Percentiles rank a stretch among this genome's conserved stretches.
Conservation (phyloP, 768 basidiomycete genomes). For the Amanita exitialis region DNA sequence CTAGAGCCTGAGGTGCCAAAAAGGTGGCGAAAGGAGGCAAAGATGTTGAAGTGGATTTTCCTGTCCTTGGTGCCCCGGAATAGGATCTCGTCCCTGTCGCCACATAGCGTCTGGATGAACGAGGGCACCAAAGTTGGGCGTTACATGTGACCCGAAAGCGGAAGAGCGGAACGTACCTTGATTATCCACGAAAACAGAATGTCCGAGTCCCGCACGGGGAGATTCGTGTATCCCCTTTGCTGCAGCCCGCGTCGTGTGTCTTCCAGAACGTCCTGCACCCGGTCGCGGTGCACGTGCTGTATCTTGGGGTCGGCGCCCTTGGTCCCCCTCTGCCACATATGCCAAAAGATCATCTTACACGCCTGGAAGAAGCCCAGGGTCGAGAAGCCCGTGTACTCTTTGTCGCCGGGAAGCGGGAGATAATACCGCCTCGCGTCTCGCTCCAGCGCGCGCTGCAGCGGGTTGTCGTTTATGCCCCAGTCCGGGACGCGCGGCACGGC, state of each 20-base stretch:
- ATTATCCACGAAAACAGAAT: slow-evolving; percentile 2
- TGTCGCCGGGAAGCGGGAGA: slow-evolving; percentile 1
- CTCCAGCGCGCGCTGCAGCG: slow-evolving; percentile 21
- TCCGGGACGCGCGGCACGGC: slow-evolving; percentile 21
- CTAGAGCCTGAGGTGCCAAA: neutral
- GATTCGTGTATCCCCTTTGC: neutral
- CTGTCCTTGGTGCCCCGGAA: neutral
- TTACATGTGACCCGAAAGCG: too few species aligned
- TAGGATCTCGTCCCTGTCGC: neutral
- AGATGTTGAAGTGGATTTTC: neutral
- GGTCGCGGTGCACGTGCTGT: neutral
- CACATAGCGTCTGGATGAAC: neutral
- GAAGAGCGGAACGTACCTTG: neutral
- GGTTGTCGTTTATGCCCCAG: slow-evolving; percentile 22
- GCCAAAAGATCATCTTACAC: neutral
- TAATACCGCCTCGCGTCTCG: slow-evolving; percentile 7
- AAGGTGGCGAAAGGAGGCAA: neutral
- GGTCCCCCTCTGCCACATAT: neutral
- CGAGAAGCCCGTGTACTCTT: neutral
- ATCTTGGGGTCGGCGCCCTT: neutral
- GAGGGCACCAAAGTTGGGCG: too few species aligned
- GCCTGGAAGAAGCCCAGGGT: neutral
- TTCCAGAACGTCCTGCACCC: neutral
- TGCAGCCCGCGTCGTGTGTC: neutral
- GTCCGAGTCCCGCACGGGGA: neutral